phyloP scores from a whole-genome alignment of 345 rosid species.

The Arabidopsis arenosa region DNA sequence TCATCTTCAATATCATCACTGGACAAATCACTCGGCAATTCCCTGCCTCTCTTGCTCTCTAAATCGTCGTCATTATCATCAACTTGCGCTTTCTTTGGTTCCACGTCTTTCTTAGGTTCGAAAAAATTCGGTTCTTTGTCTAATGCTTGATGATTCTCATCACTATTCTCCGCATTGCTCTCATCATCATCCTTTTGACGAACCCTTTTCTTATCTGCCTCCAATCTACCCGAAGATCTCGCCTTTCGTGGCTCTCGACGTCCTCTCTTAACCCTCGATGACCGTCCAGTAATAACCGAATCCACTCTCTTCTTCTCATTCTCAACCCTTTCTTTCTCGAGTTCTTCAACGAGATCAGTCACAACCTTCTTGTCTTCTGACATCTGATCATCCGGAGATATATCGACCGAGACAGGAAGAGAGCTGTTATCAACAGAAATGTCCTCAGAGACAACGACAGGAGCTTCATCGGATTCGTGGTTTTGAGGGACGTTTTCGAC shows the following conservation, averaged over 20 bases:
- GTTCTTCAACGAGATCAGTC: slow-evolving; percentile 36
- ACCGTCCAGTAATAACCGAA: slow-evolving; percentile 18
- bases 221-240: slow-evolving; percentile 28
- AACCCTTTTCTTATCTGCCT: slow-evolving; percentile 29
- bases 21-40: slow-evolving; percentile 4
- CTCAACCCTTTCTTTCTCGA: slow-evolving; percentile 33
- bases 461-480: slow-evolving; percentile 35
- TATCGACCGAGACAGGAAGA: slow-evolving; percentile 23
- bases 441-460: slow-evolving; percentile 15
- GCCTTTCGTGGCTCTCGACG: slow-evolving; percentile 30
- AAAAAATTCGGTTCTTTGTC: slow-evolving; percentile 30
- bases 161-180: slow-evolving; percentile 17
- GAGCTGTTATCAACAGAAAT: slow-evolving; percentile 23
- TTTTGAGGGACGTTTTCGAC: slow-evolving; percentile 7
- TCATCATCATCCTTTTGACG: not conserved
- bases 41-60: slow-evolving; percentile 4
- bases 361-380: slow-evolving; percentile 35
- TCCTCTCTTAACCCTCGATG: slow-evolving; percentile 20
- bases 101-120: slow-evolving; percentile 16
- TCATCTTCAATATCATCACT: slow-evolving; percentile 9
- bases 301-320: slow-evolving; percentile 21
- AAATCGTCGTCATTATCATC: slow-evolving; percentile 8
- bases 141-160: slow-evolving; percentile 20
- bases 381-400: slow-evolving; percentile 11
- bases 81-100: slow-evolving; percentile 24